Conservation (phyloP, 2,329 filamentous ascomycete species). For the Aschersonia sp. region DNA sequence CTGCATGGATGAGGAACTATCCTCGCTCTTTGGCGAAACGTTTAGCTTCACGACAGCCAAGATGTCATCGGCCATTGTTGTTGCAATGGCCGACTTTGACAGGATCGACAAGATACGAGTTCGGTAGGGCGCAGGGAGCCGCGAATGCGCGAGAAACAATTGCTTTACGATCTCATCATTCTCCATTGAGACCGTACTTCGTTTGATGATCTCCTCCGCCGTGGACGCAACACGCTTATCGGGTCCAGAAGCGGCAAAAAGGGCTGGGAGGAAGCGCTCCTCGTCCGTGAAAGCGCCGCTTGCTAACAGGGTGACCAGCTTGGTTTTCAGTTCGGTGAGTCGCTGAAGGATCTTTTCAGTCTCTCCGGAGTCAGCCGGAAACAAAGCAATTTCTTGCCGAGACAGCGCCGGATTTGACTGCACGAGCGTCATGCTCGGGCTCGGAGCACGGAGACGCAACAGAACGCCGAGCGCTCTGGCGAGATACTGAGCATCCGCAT, state of each 20-base stretch:
- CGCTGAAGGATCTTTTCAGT: constrained; percentile 41
- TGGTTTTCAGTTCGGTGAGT: constrained; percentile 32
- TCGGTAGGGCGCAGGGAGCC: constrained; percentile 57
- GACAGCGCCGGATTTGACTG: constrained; percentile 19
- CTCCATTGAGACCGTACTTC: constrained; percentile 62
- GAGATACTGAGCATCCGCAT: constrained; percentile 58
- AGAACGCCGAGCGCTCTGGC: constrained; percentile 65
- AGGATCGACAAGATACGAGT: constrained; percentile 64
- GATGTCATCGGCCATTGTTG: constrained; percentile 53
- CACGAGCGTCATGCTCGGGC: constrained; percentile 15
- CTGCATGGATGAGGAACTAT: constrained; percentile 7
- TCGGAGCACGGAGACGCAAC: constrained; percentile 29
- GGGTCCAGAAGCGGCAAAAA: constrained; percentile 70
- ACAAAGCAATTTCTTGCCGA: constrained; percentile 13
- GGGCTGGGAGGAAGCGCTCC: constrained; percentile 69
- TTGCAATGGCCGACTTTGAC: constrained; percentile 61
- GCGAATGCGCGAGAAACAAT: constrained; percentile 61
- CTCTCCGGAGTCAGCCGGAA: constrained; percentile 29
- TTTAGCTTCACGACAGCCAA: constrained; percentile 55
- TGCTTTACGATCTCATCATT: constrained; percentile 44
- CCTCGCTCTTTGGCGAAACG: constrained; percentile 26
- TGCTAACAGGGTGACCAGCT: constrained; percentile 56
- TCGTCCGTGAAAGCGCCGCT: constrained; percentile 75
- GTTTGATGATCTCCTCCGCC: constrained; percentile 82
- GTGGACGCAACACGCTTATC: constrained; percentile 71